A percentile compares a stretch with the other conserved stretches of the same genome.
phyloP scores from a whole-genome alignment of 495 filamentous ascomycete genomes.

The Neurospora sp. region DNA sequence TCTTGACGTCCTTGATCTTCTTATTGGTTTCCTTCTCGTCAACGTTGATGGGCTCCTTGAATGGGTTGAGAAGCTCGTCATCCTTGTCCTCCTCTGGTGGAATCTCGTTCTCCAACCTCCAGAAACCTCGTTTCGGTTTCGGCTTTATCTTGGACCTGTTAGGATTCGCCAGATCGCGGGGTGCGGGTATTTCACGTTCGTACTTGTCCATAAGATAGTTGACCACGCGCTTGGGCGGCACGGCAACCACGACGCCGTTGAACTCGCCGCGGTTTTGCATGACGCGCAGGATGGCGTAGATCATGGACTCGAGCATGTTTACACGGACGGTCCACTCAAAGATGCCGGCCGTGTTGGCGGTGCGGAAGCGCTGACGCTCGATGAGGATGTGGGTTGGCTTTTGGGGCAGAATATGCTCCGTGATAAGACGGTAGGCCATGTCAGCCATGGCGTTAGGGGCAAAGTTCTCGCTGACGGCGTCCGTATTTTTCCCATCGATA shows the following conservation, averaged over 20 bases:
- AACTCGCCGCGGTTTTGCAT: slow-evolving; percentile 35
- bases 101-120: background rate
- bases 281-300: slow-evolving; percentile 65
- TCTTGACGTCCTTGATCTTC: slow-evolving; percentile 10
- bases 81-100: background rate
- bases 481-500: background rate
- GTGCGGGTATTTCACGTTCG: background rate
- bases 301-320: slow-evolving; percentile 82
- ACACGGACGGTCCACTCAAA: slow-evolving; percentile 87
- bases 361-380: slow-evolving; percentile 82
- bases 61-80: background rate
- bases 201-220: slow-evolving; percentile 33
- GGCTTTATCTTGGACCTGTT: background rate
- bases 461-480: slow-evolving; percentile 34
- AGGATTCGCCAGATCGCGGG: background rate
- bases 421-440: slow-evolving; percentile 54
- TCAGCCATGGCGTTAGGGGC: slow-evolving; percentile 46
- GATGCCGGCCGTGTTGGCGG: slow-evolving; percentile 50
- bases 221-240: slow-evolving; percentile 32
- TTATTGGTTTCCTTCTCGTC: slow-evolving; percentile 4
- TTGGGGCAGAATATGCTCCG: slow-evolving; percentile 36
- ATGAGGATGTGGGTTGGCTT: slow-evolving; percentile 69
- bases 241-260: slow-evolving; percentile 24
- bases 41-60: background rate
- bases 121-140: background rate